phyloP scores from a whole-genome alignment of 2,329 filamentous ascomycete species.

The Chaetomiaceae sp. region DNA sequence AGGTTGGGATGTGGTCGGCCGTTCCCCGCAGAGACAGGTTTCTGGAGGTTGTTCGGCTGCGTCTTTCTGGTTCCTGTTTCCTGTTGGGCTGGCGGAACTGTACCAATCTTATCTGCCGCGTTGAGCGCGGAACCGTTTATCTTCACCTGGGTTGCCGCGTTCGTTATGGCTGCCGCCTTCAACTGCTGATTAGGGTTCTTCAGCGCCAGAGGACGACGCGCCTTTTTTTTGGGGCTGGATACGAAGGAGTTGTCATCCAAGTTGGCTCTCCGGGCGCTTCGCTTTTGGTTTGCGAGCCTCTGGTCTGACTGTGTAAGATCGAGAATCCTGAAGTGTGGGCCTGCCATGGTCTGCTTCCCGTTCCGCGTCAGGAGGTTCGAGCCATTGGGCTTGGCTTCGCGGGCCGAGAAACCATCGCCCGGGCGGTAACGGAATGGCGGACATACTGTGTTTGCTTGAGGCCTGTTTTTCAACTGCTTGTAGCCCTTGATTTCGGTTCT shows the following conservation, averaged over 20 bases:
- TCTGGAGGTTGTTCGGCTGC: background rate
- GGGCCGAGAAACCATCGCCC: constrained; percentile 26
- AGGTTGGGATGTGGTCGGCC: background rate
- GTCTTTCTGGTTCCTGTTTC: background rate
- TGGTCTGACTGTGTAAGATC: constrained; percentile 23
- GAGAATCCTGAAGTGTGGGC: constrained; percentile 17
- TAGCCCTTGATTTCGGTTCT: constrained; percentile 20
- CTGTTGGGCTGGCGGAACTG: background rate
- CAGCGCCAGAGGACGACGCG: background rate
- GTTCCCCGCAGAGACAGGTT: background rate
- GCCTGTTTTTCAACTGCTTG: constrained; percentile 22
- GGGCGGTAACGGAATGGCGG: background rate
- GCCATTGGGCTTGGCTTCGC: constrained; percentile 22
- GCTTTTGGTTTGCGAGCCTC: constrained; percentile 1
- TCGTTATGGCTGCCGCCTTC: too few relatives aligned
- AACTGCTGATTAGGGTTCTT: constrained; percentile 1
- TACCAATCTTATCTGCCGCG: too few relatives aligned
- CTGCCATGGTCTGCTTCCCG: constrained; percentile 10
- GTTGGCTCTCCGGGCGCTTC: background rate
- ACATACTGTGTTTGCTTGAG: background rate
- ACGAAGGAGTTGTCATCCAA: constrained; percentile 15
- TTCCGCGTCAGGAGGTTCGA: constrained; percentile 14
- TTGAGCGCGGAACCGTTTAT: background rate
- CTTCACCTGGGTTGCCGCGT: background rate
- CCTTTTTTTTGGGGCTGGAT: constrained; percentile 6